phyloP scores from a whole-genome alignment of 2,329 filamentous ascomycete genomes.

The Xylariaceae sp. region DNA sequence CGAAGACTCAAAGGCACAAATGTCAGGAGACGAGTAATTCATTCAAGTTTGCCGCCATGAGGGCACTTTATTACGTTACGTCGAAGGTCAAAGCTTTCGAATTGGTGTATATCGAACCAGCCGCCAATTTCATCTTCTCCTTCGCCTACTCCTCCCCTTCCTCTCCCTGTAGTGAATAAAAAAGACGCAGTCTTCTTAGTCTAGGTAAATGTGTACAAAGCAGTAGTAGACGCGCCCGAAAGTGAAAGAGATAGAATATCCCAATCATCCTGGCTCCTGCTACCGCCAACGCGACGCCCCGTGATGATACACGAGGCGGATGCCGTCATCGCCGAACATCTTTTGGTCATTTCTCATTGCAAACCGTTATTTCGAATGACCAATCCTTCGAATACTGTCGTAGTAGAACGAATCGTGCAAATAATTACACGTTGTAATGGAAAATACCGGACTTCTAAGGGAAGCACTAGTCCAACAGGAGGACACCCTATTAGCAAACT shows the following conservation, averaged over 20 bases:
- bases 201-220: slow-evolving; percentile 10
- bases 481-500: slow-evolving; percentile 1
- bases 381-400: too few species aligned
- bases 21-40: neutral
- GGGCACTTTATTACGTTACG: neutral
- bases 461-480: slow-evolving; percentile 21
- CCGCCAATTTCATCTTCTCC: neutral
- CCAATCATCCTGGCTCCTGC: neutral
- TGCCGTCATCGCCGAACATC: neutral
- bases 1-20: neutral
- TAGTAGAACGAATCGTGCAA: slow-evolving; percentile 15
- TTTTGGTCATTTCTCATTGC: slow-evolving; percentile 1
- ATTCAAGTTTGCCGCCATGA: neutral
- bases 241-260: neutral
- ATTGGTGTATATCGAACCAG: slow-evolving; percentile 2
- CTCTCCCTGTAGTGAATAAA: neutral
- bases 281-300: neutral
- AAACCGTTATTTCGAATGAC: slow-evolving; percentile 1
- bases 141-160: neutral
- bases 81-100: neutral
- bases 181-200: neutral
- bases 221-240: neutral
- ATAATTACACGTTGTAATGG: slow-evolving; percentile 19
- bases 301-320: neutral
- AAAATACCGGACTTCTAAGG: slow-evolving; percentile 18